Percentiles rank a stretch among this genome's conserved stretches.
These are phyloP conservation scores for Lyophyllum decastes DNA, from an alignment of 768 basidiomycete genomes.

Conservation along the genomic window DNA sequence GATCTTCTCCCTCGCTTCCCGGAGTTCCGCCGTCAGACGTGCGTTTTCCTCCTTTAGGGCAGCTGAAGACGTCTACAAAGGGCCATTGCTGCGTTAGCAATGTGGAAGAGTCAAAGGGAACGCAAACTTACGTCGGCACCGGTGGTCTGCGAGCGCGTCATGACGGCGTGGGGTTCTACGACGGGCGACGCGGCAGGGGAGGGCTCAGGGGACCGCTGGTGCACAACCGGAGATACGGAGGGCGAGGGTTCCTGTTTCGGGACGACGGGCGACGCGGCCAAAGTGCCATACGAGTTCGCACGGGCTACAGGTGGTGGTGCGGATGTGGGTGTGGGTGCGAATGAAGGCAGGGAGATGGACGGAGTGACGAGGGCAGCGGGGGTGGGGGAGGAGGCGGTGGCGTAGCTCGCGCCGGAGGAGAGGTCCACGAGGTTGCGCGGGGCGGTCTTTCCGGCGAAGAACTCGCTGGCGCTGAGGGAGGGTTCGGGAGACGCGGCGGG, in stretches of 20 bases:
- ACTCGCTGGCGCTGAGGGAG: conserved; percentile 79
- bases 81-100: no score
- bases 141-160: conserved; percentile 20
- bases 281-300: conserved; percentile 27
- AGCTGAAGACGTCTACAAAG: conserved; percentile 10
- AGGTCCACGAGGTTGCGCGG: conserved; percentile 81
- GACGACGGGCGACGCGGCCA: conserved; percentile 24
- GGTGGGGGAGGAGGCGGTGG: conserved; percentile 36
- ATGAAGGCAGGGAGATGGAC: conserved; percentile 20
- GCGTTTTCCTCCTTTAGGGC: conserved; percentile 58
- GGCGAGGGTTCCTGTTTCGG: conserved; percentile 15
- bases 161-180: conserved; percentile 19
- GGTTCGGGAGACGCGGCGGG: conserved; percentile 84
- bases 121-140: conserved; percentile 27
- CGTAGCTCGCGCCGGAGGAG: conserved; percentile 56
- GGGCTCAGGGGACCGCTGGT: conserved; percentile 14
- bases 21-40: conserved; percentile 62
- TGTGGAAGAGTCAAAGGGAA: neutral
- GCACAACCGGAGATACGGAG: conserved; percentile 7
- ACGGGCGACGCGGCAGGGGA: conserved; percentile 16
- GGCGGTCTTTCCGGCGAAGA: conserved; percentile 82
- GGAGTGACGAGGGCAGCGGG: conserved; percentile 34
- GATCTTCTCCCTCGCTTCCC: conserved; percentile 81
- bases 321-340: conserved; percentile 10
- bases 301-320: conserved; percentile 7